Evolutionary conservation across 1,284 basidiomycete genomes (phyloP).

Genomic region (Amylostereum chailletii): DNA sequence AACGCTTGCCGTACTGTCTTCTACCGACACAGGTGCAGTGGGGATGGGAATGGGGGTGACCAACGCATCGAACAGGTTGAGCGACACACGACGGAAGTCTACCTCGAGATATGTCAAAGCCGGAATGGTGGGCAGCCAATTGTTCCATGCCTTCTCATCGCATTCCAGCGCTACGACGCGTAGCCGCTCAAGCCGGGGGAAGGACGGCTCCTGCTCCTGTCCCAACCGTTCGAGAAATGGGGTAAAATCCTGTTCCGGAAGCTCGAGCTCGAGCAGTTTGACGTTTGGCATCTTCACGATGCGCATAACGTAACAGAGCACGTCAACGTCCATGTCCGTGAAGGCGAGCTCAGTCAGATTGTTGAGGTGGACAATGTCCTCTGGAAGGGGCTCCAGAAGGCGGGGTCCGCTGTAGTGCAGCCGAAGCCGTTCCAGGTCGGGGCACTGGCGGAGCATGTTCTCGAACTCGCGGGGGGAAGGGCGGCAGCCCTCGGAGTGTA

Average conservation of each 20-base stretch:
- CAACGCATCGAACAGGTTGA: constrained; percentile 29
- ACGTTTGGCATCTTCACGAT: constrained; percentile 36
- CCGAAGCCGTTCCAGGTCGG: constrained; percentile 35
- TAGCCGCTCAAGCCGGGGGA: constrained; percentile 32
- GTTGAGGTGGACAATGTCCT: constrained; percentile 26
- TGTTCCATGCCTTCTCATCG: constrained; percentile 25
- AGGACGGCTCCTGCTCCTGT: constrained; percentile 9
- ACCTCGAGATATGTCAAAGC: constrained; percentile 34
- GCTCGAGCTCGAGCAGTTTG: constrained; percentile 34
- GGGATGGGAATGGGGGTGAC: constrained; percentile 5
- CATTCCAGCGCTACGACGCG: constrained; percentile 39
- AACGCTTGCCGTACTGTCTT: background rate
- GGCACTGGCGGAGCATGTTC: constrained; percentile 37
- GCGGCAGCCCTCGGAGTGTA: constrained; percentile 50
- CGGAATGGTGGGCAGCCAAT: constrained; percentile 26
- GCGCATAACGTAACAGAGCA: constrained; percentile 34
- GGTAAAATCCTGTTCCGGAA: constrained; percentile 44
- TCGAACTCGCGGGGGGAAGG: constrained; percentile 45
- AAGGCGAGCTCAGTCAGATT: constrained; percentile 36
- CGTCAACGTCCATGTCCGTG: constrained; percentile 45
- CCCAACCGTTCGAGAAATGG: constrained; percentile 26
- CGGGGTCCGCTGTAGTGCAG: constrained; percentile 51
- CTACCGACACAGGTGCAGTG: background rate
- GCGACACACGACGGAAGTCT: constrained; percentile 31
- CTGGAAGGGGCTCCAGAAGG: constrained; percentile 28